phyloP scores from a whole-genome alignment of 2,329 filamentous ascomycete genomes.

The Blumeria graminis region DNA sequence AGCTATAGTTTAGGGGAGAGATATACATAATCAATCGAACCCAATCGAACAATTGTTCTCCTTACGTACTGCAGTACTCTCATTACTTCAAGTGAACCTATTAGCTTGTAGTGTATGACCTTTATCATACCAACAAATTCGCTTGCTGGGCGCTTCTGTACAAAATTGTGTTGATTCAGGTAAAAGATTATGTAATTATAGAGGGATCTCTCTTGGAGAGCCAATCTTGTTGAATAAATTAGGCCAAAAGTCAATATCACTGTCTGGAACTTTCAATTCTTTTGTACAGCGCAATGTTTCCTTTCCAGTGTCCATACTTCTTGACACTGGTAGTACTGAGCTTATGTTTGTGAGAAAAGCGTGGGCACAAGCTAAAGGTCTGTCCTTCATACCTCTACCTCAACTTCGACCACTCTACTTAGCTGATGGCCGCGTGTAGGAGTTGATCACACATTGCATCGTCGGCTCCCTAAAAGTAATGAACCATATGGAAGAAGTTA shows the following conservation, averaged over 20 bases:
- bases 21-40: too few relatives aligned
- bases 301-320: neutral
- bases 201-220: neutral
- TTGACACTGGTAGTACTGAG: neutral
- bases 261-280: neutral
- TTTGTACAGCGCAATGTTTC: neutral
- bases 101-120: too few relatives aligned
- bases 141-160: too few relatives aligned
- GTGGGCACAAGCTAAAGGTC: neutral
- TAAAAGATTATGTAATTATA: neutral
- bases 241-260: neutral
- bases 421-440: neutral
- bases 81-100: too few relatives aligned
- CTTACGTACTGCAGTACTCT: too few relatives aligned
- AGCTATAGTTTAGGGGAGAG: too few relatives aligned
- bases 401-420: neutral
- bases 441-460: neutral
- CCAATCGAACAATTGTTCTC: too few relatives aligned
- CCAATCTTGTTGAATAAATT: neutral
- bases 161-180: neutral
- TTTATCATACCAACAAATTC: too few relatives aligned
- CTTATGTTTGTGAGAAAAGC: neutral
- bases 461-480: neutral
- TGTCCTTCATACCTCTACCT: neutral
- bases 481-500: neutral